Evolutionary conservation across 352 stramenopile genomes (phyloP).

Genomic region (Globisporangium solare): DNA sequence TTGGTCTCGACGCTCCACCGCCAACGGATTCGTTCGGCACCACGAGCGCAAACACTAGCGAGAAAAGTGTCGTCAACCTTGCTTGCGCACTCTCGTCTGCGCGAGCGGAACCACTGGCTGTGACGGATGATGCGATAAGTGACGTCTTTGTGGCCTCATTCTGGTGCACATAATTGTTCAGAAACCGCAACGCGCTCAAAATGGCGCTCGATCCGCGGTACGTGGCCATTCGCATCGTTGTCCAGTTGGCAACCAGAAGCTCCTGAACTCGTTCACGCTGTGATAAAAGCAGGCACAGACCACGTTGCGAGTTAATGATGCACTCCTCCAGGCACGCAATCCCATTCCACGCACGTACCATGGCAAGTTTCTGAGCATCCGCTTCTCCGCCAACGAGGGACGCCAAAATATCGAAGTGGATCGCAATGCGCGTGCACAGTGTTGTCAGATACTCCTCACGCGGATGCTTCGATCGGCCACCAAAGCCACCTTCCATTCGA

Average conservation of each 20-base stretch:
- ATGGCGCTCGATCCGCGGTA: conserved; percentile 36
- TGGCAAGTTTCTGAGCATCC: conserved; percentile 30
- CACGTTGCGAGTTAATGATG: not conserved
- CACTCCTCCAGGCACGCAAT: no score
- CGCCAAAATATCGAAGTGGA: conserved; percentile 50
- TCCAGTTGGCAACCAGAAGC: conserved; percentile 53
- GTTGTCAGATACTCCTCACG: conserved; percentile 31
- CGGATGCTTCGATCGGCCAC: conserved; percentile 21
- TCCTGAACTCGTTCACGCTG: conserved; percentile 32
- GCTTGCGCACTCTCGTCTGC: not conserved
- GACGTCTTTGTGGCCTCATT: conserved; percentile 40
- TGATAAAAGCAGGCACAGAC: not conserved
- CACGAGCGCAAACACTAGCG: conserved; percentile 14
- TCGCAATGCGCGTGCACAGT: conserved; percentile 31
- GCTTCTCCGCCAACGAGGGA: conserved; percentile 31
- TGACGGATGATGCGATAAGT: conserved; percentile 15
- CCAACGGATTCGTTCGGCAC: not conserved
- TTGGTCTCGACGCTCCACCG: not conserved
- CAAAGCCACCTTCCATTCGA: conserved; percentile 46
- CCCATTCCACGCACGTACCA: conserved; percentile 20
- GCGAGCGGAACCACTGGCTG: not conserved
- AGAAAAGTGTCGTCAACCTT: conserved; percentile 10
- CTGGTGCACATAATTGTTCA: conserved; percentile 41
- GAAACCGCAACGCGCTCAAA: conserved; percentile 32
- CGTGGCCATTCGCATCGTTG: conserved; percentile 39